Conservation (phyloP, 2,329 filamentous ascomycete species). For the Dendrostoma leiphaemia region DNA sequence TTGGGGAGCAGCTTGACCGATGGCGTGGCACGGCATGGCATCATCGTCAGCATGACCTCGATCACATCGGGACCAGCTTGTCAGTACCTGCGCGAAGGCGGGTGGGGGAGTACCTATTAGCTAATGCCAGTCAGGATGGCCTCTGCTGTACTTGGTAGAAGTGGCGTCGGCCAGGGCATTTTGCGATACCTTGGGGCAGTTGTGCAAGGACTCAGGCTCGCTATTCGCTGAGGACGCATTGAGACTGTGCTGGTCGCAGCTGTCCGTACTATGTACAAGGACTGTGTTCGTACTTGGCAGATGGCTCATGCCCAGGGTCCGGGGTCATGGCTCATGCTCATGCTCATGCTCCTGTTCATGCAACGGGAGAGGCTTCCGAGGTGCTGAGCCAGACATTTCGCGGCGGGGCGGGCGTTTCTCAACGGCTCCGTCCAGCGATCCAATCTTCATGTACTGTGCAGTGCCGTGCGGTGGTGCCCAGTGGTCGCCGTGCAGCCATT, state of each 20-base stretch:
- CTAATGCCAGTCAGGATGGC: slow-evolving; percentile 3
- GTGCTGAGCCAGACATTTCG: too few relatives aligned
- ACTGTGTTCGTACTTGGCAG: too few relatives aligned
- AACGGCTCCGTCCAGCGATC: too few relatives aligned
- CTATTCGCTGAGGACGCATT: slow-evolving; percentile 15
- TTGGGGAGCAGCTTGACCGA: too few relatives aligned
- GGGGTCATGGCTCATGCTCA: slow-evolving; percentile 3
- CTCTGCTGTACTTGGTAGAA: not conserved
- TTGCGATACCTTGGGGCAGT: not conserved
- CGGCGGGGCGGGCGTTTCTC: too few relatives aligned
- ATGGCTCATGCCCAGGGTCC: slow-evolving; percentile 8
- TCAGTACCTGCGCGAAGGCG: too few relatives aligned
- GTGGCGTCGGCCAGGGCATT: not conserved
- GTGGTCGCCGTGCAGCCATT: not conserved
- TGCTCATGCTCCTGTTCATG: not conserved
- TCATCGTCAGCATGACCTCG: not conserved
- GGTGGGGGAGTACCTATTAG: slow-evolving; percentile 10
- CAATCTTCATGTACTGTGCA: not conserved
- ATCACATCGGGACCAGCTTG: not conserved
- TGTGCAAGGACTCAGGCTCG: slow-evolving; percentile 10
- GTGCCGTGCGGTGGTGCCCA: not conserved
- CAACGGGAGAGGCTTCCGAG: not conserved
- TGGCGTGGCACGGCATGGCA: slow-evolving; percentile 2
- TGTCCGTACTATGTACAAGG: not conserved
- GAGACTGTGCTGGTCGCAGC: slow-evolving; percentile 3